A percentile compares a stretch with the other conserved stretches of the same genome.
These are phyloP conservation scores for Chlorella sorokiniana DNA, from an alignment of 139 green algal genomes.

Conservation along the genomic window DNA sequence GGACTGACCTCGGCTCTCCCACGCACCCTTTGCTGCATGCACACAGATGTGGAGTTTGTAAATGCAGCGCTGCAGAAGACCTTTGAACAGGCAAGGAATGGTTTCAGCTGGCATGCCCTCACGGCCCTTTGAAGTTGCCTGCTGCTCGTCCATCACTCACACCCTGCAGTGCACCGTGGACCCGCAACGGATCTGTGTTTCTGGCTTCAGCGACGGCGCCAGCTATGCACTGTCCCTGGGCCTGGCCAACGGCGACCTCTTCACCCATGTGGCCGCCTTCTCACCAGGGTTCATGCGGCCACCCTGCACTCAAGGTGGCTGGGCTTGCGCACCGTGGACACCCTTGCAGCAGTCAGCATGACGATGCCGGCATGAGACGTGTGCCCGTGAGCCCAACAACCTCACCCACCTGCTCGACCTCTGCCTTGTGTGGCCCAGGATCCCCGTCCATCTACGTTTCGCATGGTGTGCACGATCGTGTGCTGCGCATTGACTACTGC, in stretches of 20 bases:
- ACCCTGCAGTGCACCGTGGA: slow-evolving; percentile 19
- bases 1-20: too few species aligned
- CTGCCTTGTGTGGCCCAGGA: background rate
- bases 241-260: slow-evolving; percentile 47
- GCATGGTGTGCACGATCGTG: slow-evolving; percentile 13
- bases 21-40: too few species aligned
- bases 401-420: background rate
- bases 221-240: slow-evolving; percentile 55
- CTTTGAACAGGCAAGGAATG: background rate
- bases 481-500: slow-evolving; percentile 29
- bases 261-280: slow-evolving; percentile 56
- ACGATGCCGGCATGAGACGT: background rate
- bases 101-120: background rate
- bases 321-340: too few species aligned
- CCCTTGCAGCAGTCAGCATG: too few species aligned
- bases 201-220: slow-evolving; percentile 54
- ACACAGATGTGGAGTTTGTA: slow-evolving; percentile 49
- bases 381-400: background rate
- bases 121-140: too few species aligned
- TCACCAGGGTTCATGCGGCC: slow-evolving; percentile 51
- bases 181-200: background rate
- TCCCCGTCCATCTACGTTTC: slow-evolving; percentile 19
- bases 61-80: slow-evolving; percentile 17
- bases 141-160: background rate
- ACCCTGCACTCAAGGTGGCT: background rate